These are phyloP conservation scores for Euryodendron excelsum DNA, from an alignment of 148 eudicot genomes.

Conservation along the genomic window DNA sequence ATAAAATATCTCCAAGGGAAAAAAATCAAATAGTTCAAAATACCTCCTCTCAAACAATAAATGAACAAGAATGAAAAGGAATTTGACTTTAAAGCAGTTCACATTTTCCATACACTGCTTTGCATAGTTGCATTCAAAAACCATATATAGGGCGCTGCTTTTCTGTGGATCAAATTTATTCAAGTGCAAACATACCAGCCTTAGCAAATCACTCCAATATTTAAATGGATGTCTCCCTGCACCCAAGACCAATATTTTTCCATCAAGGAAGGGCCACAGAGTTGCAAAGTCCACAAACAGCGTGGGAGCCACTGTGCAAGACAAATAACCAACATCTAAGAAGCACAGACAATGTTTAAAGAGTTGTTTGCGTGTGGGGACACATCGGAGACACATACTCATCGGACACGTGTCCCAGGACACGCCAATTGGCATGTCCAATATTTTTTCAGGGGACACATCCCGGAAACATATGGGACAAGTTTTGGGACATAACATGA, in stretches of 20 bases:
- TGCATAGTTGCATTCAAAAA: neutral
- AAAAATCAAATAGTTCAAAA: slow-evolving; percentile 1
- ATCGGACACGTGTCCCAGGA: too few relatives aligned
- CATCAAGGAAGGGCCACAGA: neutral
- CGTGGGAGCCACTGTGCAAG: neutral
- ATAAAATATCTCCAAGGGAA: neutral
- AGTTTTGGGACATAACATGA: too few relatives aligned
- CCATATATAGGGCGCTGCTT: neutral
- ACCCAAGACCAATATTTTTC: neutral
- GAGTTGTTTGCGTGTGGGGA: too few relatives aligned
- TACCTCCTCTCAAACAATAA: slow-evolving; percentile 2
- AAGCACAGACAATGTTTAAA: too few relatives aligned
- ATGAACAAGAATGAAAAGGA: neutral
- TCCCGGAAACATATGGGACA: too few relatives aligned
- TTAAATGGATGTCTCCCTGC: neutral
- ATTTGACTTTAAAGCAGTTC: neutral
- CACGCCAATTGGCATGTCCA: too few relatives aligned
- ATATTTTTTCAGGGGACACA: too few relatives aligned
- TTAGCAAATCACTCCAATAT: neutral
- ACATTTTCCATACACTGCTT: neutral
- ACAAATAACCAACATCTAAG: too few relatives aligned
- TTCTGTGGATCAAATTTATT: neutral
- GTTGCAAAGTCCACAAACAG: neutral
- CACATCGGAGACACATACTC: too few relatives aligned
- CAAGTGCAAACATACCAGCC: neutral